Base-by-base conservation (phyloP, 2,329 filamentous ascomycete genomes). In the Colletotrichum sp. region DNA sequence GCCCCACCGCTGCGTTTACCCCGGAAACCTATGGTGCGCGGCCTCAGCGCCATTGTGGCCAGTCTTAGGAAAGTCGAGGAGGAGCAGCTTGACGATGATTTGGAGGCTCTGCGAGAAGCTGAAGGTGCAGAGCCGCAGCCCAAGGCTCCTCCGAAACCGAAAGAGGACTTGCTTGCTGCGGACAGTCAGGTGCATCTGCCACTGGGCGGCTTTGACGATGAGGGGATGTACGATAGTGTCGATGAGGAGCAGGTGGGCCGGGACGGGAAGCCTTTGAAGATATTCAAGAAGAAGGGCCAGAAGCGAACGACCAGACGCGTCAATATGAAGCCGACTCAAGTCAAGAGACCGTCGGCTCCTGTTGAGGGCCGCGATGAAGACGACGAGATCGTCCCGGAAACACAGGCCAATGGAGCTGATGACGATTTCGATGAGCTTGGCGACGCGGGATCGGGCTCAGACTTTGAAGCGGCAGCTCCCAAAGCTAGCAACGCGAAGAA, bases 261-360 rank as follows among this genome's bases (percentile, higher is more conserved):
- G n/a, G 85, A 91, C 79, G 92, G 92, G 3, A 87, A 90, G 77
- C 92, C 92, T 4, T 82, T 92, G 48, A 91, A 89, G 70, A 84
- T 91, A 2, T 96, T 90, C 87, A 96, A 96, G 88, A 97, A 97
- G 89, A 95, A 94, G 86, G 94, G 94, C 0, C 90, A 94, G 82
- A 97, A 97, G 87, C 89, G 95, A 76, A 95, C 94, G 71, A 96
- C 95, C 5, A 88, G 93, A 77, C 87, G 89, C 64, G 88, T 91
- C 71, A 95, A 93, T 75, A 94, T 94, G 86, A 88, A 85, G 77
- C 91, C 91, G 3, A 88, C 84, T 1, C 82, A 86, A 71, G 81
- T 82, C 8, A 89, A 88, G 80, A 88, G 91, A 48, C 88, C 89
- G 26, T 77, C 82, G 18, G 79, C 81, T 34, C 77, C 80, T 6